Conservation (phyloP, 1,139 yeast genomes). For the Pichia terricola region DNA sequence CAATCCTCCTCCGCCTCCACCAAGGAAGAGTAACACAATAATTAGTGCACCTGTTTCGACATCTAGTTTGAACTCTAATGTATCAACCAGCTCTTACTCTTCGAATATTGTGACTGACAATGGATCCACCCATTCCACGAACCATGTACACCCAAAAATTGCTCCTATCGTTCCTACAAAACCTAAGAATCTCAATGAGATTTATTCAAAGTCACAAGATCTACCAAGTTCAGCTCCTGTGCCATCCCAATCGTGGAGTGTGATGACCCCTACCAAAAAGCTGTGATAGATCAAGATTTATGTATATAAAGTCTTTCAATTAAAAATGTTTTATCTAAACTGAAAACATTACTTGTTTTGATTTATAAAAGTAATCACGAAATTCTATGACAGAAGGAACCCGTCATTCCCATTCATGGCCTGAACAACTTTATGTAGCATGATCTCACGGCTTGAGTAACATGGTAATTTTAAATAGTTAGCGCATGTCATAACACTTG, state of each 20-base stretch:
- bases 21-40: slow-evolving; percentile 8
- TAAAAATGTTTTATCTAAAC: too few relatives aligned
- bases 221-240: background rate
- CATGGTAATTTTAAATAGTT: slow-evolving; percentile 86
- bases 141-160: slow-evolving; percentile 9
- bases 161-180: slow-evolving; percentile 25
- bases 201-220: background rate
- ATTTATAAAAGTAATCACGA: too few relatives aligned
- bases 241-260: slow-evolving; percentile 6
- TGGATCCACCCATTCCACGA: background rate
- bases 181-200: slow-evolving; percentile 17
- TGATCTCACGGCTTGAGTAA: slow-evolving; percentile 53
- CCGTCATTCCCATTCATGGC: slow-evolving; percentile 87
- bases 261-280: slow-evolving; percentile 11
- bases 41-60: slow-evolving; percentile 1
- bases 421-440: slow-evolving; percentile 48
- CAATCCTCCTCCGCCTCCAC: slow-evolving; percentile 22
- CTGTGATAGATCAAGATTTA: background rate
- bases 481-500: slow-evolving; percentile 98
- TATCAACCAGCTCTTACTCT: background rate
- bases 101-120: background rate
- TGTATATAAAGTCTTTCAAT: too few relatives aligned
- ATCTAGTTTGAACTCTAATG: slow-evolving; percentile 1
- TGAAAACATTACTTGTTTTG: too few relatives aligned
- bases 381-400: slow-evolving; percentile 52